A percentile compares a stretch with the other conserved stretches of the same genome.
Conservation (phyloP, 495 filamentous ascomycete genomes). For the Oidiodendron maius region DNA sequence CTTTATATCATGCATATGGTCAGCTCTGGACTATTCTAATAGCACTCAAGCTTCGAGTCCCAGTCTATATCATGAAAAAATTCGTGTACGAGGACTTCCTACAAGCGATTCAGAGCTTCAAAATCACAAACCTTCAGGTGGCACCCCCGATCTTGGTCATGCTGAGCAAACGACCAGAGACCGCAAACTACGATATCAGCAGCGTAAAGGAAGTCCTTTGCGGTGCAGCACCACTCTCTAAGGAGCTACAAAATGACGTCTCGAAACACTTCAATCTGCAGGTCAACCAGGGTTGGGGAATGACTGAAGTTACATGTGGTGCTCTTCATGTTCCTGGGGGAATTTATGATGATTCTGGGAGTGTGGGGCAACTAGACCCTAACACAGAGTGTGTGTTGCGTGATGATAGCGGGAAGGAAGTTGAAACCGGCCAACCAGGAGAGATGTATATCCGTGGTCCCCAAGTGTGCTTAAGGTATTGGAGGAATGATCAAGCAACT, state of each 20-base stretch:
- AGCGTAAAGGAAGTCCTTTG: conserved; percentile 30
- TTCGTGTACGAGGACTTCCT: conserved; percentile 41
- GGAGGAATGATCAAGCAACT: conserved; percentile 64
- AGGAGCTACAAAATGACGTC: conserved; percentile 37
- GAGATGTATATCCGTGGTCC: conserved; percentile 64
- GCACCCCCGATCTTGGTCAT: conserved; percentile 45
- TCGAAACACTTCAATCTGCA: conserved; percentile 35
- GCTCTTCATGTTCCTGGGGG: conserved; percentile 10
- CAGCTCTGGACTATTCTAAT: conserved; percentile 43
- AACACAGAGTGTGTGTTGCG: conserved; percentile 6
- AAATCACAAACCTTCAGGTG: conserved; percentile 37
- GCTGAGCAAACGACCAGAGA: conserved; percentile 37
- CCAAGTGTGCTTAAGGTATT: conserved; percentile 69
- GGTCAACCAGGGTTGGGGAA: conserved; percentile 37
- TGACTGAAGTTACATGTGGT: conserved; percentile 42
- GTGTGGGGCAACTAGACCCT: conserved; percentile 11
- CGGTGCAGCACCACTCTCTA: conserved; percentile 51
- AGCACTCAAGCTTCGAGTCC: conserved; percentile 23
- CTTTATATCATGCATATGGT: conserved; percentile 53
- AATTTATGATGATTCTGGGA: conserved; percentile 5
- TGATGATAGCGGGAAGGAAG: conserved; percentile 30
- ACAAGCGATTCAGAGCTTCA: conserved; percentile 30
- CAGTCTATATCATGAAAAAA: conserved; percentile 41
- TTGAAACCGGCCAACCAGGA: conserved; percentile 40
- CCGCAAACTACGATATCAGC: conserved; percentile 35